Evolutionary conservation across 2,329 filamentous ascomycete species (phyloP), one percentile per base, ranked within the genome.

Genomic region (Colletotrichum scovillei): DNA sequence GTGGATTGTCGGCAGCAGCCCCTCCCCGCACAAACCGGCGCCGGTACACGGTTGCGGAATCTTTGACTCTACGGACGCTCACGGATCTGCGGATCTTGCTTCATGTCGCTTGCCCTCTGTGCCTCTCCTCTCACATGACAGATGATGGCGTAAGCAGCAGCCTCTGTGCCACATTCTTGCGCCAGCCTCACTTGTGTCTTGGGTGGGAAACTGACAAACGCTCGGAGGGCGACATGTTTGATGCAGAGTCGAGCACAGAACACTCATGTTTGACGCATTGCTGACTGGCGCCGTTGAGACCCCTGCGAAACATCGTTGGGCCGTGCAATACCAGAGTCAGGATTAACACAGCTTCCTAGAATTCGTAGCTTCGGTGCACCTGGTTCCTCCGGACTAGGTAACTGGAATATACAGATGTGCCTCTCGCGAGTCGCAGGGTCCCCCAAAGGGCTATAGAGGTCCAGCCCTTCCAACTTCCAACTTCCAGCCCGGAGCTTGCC

Each of bases 241-340:
- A 22, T 53, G 53, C 53, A 66, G 38, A 46, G 22, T 38, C 16
- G 22, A 62, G 67, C 58, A 35, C 52, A 49, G 16, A 26, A 52
- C 59, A 46, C 59, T 35, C n/a, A 38, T 30, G 57, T 59, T 26
- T 65, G 68, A 30, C 19, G 52, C 65, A 63, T 63, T 63, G 63
- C 63, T 60, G 69, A 62, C 63, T 71, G 69, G 46, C 63, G 57
- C 65, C 58, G 26, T 57, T 42, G 24, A 32, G 38, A 46, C 55
- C 67, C 59, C 60, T 71, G 60, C 67, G 59, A 65, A 71, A 62
- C 70, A 56, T 32, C 19, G 52, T 28, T 67, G 67, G 67, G 63
- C 55, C 67, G 71, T 62, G 71, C 67, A 38, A 58, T 73, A 56
- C 55, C 60, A 66, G 65, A 22, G 38, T 63, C 38, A 24, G 22